Evolutionary conservation across 2,329 filamentous ascomycete species (phyloP).

Genomic region (Neofusicoccum parvum): DNA sequence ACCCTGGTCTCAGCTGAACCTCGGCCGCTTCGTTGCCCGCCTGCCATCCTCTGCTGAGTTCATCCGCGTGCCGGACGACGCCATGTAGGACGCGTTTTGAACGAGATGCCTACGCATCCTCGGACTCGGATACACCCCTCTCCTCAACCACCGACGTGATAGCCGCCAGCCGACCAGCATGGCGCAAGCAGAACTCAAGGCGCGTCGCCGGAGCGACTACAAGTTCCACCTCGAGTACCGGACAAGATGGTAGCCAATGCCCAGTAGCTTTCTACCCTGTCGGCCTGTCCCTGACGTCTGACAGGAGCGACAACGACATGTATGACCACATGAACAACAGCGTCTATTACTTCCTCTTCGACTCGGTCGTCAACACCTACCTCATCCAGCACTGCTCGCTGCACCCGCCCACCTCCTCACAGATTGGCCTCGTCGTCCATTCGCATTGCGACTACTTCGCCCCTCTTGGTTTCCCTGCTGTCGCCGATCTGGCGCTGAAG

Average conservation of each 20-base stretch:
- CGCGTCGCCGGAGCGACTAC: constrained; percentile 71
- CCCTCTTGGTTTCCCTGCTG: constrained; percentile 77
- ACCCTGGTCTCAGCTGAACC: neutral
- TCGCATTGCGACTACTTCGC: constrained; percentile 85
- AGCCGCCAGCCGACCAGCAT: neutral
- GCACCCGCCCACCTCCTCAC: constrained; percentile 67
- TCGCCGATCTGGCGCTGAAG: constrained; percentile 78
- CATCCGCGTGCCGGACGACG: neutral
- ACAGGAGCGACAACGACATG: constrained; percentile 91
- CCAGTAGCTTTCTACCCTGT: neutral
- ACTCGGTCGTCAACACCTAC: constrained; percentile 88
- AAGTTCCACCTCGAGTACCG: constrained; percentile 77
- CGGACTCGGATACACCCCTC: too few species aligned
- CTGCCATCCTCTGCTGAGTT: neutral
- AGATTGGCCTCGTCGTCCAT: constrained; percentile 83
- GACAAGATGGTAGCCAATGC: constrained; percentile 73
- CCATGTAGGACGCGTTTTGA: neutral
- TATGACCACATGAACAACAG: constrained; percentile 93
- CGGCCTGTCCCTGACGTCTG: constrained; percentile 20
- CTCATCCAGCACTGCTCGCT: constrained; percentile 78
- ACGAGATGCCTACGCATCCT: neutral
- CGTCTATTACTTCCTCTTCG: constrained; percentile 83
- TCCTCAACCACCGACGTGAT: too few species aligned
- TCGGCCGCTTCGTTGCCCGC: constrained; percentile 8
- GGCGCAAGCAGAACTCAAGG: constrained; percentile 48